Conservation (phyloP, 2,329 filamentous ascomycete genomes). For the Fusarium buharicum region DNA sequence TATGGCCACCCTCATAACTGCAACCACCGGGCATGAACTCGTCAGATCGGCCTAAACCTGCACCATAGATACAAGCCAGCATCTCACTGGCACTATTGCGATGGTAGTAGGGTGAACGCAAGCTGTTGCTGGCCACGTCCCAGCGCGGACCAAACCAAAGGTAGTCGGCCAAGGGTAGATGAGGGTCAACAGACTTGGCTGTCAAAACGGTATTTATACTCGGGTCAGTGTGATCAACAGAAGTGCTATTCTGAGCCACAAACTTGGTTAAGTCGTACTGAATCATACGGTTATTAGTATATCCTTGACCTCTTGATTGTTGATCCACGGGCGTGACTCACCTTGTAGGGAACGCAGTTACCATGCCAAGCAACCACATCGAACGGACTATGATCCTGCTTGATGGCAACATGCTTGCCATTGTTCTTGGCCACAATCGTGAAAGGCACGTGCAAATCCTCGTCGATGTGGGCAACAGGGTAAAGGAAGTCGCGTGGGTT, state of each 20-base stretch:
- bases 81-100: slow-evolving; percentile 9
- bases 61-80: slow-evolving; percentile 10
- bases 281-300: not conserved
- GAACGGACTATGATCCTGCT: slow-evolving; percentile 23
- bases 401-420: slow-evolving; percentile 18
- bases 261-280: slow-evolving; percentile 31
- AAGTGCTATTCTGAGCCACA: slow-evolving; percentile 6
- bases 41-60: slow-evolving; percentile 8
- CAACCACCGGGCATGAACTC: slow-evolving; percentile 13
- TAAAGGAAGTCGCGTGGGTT: slow-evolving; percentile 22
- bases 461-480: slow-evolving; percentile 14
- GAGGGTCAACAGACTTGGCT: slow-evolving; percentile 12
- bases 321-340: not conserved
- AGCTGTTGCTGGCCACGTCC: slow-evolving; percentile 15
- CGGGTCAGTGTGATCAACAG: slow-evolving; percentile 21
- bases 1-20: slow-evolving; percentile 24
- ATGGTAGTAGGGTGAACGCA: slow-evolving; percentile 14
- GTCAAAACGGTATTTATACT: slow-evolving; percentile 15
- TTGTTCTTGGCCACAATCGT: slow-evolving; percentile 12
- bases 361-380: slow-evolving; percentile 29
- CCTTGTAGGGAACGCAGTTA: slow-evolving; percentile 26
- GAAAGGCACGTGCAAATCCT: slow-evolving; percentile 1
- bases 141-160: slow-evolving; percentile 5
- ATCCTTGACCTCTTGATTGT: not conserved
- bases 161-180: slow-evolving; percentile 6